Conservation (phyloP, 257 asterid genomes). For the Gardenia jasminoides region DNA sequence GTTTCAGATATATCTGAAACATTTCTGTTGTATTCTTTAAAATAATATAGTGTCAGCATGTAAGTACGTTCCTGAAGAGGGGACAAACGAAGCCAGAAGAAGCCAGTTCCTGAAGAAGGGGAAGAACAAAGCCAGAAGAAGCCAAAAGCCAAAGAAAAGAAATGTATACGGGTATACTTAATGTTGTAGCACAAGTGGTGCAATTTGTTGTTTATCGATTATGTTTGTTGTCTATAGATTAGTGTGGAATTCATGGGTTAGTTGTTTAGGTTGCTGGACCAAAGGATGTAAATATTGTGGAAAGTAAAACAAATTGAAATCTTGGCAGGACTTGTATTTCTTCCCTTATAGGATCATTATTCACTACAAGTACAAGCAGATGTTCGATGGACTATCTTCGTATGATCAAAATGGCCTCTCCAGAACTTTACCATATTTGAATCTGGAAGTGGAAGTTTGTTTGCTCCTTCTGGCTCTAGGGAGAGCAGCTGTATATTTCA, state of each 20-base stretch:
- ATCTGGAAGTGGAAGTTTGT: no score
- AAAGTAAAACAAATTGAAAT: neutral
- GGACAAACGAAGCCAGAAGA: neutral
- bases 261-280: neutral
- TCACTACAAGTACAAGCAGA: no score
- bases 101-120: neutral
- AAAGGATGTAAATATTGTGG: constrained; percentile 12
- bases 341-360: no score
- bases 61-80: neutral
- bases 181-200: neutral
- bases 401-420: no score
- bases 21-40: constrained; percentile 1
- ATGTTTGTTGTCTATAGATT: constrained; percentile 4
- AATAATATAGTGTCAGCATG: neutral
- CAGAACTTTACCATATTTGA: no score
- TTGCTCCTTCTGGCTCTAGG: no score
- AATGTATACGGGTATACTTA: neutral
- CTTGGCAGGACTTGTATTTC: neutral
- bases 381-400: no score
- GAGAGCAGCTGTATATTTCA: no score
- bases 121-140: neutral
- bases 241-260: neutral
- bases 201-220: neutral
- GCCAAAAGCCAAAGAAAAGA: neutral
- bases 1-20: constrained; percentile 23